Base-by-base conservation (phyloP, 225 moss, liverwort and hornwort genomes). In the Pleurozium schreberi region DNA sequence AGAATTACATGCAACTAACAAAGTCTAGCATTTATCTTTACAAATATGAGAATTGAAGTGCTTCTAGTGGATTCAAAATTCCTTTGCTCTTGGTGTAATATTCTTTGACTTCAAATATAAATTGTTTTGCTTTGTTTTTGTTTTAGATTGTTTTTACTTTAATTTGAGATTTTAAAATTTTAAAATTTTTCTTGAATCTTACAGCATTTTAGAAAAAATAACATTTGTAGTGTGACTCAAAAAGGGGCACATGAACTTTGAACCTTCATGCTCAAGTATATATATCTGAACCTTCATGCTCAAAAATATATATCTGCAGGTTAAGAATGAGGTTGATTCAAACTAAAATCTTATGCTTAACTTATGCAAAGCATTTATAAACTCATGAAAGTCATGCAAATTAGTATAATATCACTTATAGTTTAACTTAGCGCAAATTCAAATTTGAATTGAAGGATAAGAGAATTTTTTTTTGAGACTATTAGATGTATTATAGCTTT, bases 341-440 rank as follows among this genome's bases (percentile, higher is more conserved):
- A 77, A 5, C 22, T 23, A 77, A 77, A 53, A 22, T 36, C 22
- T 77, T 10, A 55, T 38, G 4, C 38, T 77, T 25, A 15, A 23
- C 0, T 78, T 10, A 9, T 38, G 0, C 6, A 38, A 78, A 78
- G 20, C 9, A 38, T 10, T 55, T 16, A 55, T 38, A 55, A 38
- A 12, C 6, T 38, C 0, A 0, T 38, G 0, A 52, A 4, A 78
- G 3, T 2, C 0, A 38, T 55, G 0, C 10, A 55, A 55, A 55
- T 38, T 55, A 38, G 1, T 38, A 12, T 55, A 38, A 50, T 23
- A 38, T 47, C 3, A 23, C 0, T 53, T 9, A n/a, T n/a, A 20
- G 1, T 50, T 36, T 77, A 15, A 55, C 9, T 55, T 25, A 38
- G 15, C 2, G 25, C 2, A 36, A 33, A 38, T 38, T n/a, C 6